Conservation (phyloP, 805 yeast species). For the Ogataea populi-albae region DNA sequence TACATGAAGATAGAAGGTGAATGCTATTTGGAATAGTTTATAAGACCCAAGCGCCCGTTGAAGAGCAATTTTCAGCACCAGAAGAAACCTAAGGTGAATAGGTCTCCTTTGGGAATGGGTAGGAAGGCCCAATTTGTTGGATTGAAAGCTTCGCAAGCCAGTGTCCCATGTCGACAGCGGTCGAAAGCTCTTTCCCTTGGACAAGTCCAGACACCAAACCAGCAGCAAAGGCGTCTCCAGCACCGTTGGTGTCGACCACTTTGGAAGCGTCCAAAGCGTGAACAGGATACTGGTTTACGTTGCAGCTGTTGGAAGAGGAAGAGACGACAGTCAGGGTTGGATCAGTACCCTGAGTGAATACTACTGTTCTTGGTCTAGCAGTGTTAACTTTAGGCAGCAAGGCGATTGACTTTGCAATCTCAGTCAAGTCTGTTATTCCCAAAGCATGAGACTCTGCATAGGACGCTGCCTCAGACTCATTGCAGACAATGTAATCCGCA, state of each 20-base stretch:
- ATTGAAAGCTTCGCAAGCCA: conserved; percentile 93
- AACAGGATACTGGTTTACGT: conserved; percentile 59
- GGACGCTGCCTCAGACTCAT: conserved; percentile 95
- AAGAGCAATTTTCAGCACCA: background rate
- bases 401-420: conserved; percentile 82
- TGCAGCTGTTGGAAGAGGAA: conserved; percentile 45
- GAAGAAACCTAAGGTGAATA: conserved; percentile 31
- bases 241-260: conserved; percentile 94
- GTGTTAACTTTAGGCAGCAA: conserved; percentile 70
- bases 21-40: too few species aligned
- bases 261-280: conserved; percentile 63
- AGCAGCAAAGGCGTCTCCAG: conserved; percentile 98
- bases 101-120: conserved; percentile 72
- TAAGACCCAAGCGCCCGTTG: conserved; percentile 8
- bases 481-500: conserved; percentile 89
- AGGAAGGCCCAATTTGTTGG: conserved; percentile 93
- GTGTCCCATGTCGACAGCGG: conserved; percentile 80
- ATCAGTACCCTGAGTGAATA: conserved; percentile 94
- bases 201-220: conserved; percentile 91
- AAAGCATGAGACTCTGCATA: conserved; percentile 84
- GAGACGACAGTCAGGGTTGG: conserved; percentile 78
- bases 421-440: conserved; percentile 56
- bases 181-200: conserved; percentile 58
- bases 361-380: conserved; percentile 73
- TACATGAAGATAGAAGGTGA: too few species aligned